These are phyloP conservation scores for Adiantum capillusveneris DNA, from an alignment of 75 land plant species.

Conservation along the genomic window DNA sequence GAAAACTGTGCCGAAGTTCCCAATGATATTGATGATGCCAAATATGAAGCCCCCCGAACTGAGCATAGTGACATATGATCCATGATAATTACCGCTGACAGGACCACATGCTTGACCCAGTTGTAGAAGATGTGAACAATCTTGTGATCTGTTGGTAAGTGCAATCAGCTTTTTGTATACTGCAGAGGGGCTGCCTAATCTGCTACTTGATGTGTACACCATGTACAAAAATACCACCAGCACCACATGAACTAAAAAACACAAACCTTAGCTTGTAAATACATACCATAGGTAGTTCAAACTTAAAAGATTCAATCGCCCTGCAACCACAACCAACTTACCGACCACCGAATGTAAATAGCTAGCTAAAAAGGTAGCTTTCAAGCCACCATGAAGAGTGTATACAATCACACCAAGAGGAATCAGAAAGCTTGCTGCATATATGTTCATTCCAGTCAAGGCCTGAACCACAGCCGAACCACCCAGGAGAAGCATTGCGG, in stretches of 20 bases:
- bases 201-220: conserved; percentile 64
- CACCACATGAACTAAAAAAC: conserved; percentile 70
- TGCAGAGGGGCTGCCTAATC: conserved; percentile 78
- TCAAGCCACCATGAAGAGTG: conserved; percentile 88
- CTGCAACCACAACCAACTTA: conserved; percentile 9
- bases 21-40: conserved; percentile 92
- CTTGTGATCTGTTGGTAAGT: conserved; percentile 48
- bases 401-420: conserved; percentile 92
- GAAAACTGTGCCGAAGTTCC: conserved; percentile 94
- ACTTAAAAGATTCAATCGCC: background rate
- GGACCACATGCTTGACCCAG: conserved; percentile 82
- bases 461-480: conserved; percentile 98
- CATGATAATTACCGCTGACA: conserved; percentile 70
- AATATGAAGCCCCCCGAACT: conserved; percentile 92
- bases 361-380: conserved; percentile 95
- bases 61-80: conserved; percentile 86
- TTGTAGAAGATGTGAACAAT: conserved; percentile 51
- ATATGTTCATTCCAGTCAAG: conserved; percentile 82
- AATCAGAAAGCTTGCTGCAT: conserved; percentile 89
- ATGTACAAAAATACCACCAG: conserved; percentile 84
- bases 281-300: background rate
- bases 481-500: conserved; percentile 95
- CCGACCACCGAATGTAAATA: conserved; percentile 95
- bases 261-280: background rate
- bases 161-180: conserved; percentile 58